phyloP scores from a whole-genome alignment of 2,329 filamentous ascomycete species.

The Conoideocrella luteorostrata region DNA sequence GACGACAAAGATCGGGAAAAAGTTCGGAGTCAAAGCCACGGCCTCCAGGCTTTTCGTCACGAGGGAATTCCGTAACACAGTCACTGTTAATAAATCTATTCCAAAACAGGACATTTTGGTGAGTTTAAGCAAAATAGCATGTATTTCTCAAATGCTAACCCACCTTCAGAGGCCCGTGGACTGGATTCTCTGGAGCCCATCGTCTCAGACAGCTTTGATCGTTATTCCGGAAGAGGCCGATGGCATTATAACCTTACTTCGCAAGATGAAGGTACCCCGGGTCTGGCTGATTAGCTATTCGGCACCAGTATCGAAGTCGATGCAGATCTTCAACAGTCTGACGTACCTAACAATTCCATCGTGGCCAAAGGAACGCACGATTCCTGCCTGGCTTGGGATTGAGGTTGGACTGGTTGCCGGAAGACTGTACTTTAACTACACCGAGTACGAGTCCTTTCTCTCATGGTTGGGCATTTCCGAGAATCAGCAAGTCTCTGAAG shows the following conservation, averaged over 20 bases:
- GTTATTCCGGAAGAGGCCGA: slow-evolving; percentile 60
- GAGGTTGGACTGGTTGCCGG: slow-evolving; percentile 57
- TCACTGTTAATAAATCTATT: slow-evolving; percentile 3
- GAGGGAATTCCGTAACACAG: slow-evolving; percentile 12
- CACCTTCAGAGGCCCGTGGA: slow-evolving; percentile 41
- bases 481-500: not conserved
- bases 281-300: slow-evolving; percentile 51
- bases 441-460: slow-evolving; percentile 34
- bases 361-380: slow-evolving; percentile 30
- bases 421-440: slow-evolving; percentile 50
- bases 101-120: slow-evolving; percentile 9
- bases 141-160: no score
- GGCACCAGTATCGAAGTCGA: slow-evolving; percentile 52
- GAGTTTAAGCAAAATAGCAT: slow-evolving; percentile 6
- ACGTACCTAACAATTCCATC: slow-evolving; percentile 45
- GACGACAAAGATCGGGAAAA: slow-evolving; percentile 19
- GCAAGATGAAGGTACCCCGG: slow-evolving; percentile 4
- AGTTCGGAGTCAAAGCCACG: slow-evolving; percentile 16
- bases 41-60: slow-evolving; percentile 29
- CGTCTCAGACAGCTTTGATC: slow-evolving; percentile 43
- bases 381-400: slow-evolving; percentile 47
- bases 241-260: slow-evolving; percentile 39
- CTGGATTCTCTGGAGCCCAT: slow-evolving; percentile 54
- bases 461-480: slow-evolving; percentile 1
- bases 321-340: slow-evolving; percentile 52